Evolutionary conservation across 2,329 filamentous ascomycete species (phyloP).

Genomic region (Ceratocystis alfenasii): DNA sequence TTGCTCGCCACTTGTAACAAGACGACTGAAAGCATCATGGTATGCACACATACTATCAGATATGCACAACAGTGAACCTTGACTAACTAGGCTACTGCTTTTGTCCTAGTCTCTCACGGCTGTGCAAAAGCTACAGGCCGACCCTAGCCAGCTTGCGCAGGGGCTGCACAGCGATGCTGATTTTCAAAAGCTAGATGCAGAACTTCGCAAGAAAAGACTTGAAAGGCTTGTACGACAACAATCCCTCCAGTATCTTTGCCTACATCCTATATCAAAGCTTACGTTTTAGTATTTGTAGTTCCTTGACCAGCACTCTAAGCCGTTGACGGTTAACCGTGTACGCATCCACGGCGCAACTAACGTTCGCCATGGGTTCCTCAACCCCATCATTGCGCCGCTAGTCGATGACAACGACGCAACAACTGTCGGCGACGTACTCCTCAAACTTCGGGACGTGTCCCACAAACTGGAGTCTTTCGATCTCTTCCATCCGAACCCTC

Average conservation of each 20-base stretch:
- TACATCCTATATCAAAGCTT: not conserved
- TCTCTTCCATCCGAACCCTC: constrained; percentile 75
- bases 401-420: constrained; percentile 50
- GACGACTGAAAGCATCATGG: not conserved
- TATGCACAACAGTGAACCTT: not conserved
- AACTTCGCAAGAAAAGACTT: constrained; percentile 22
- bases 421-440: constrained; percentile 68
- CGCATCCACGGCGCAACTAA: constrained; percentile 64
- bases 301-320: constrained; percentile 70
- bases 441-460: constrained; percentile 56
- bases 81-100: not conserved
- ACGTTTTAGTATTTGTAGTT: constrained; percentile 40
- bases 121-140: constrained; percentile 20
- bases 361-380: constrained; percentile 73
- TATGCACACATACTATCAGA: not conserved
- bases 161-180: constrained; percentile 20
- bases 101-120: not conserved
- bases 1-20: not conserved
- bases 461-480: constrained; percentile 64
- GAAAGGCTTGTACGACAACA: constrained; percentile 20
- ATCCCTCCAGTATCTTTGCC: not conserved
- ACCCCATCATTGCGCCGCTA: constrained; percentile 67
- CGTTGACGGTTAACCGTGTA: constrained; percentile 60
- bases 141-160: constrained; percentile 22
- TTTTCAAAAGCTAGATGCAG: constrained; percentile 22